Base-by-base conservation (phyloP, 768 basidiomycete genomes). In the Leccinellum rugosiceps region DNA sequence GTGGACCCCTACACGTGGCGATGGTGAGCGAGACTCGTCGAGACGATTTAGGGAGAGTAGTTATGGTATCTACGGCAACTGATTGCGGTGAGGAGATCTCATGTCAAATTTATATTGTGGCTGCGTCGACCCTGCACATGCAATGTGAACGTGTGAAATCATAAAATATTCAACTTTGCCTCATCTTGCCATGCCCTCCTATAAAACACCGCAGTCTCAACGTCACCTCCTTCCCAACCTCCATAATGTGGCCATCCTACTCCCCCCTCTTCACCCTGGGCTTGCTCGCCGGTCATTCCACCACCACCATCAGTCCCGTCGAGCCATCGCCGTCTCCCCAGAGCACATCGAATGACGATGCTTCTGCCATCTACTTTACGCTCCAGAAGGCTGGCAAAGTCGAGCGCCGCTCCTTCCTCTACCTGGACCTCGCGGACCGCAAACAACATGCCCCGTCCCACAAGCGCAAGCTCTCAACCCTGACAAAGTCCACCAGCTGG, bases 221-320 rank as follows among this genome's bases (percentile, higher is more conserved):
- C 34, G 34, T 43, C 9, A 8, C 13, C 4, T 34, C 34, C 17
- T 6, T 13, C 4, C 34, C 30, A n/a, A 1, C 13, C 28, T 5
- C 47, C 13, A 43, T 50, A 48, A 68, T 65, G 53, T 45, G 62
- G 25, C 31, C 66, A 2, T 66, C 60, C 2, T 86, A 87, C 62
- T 85, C 83, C 0, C 78, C 83, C 44, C 81, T 87, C 72, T 87
- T 87, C 80, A 87, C 81, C 4, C 81, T 79, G 4, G 85, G 85
- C 44, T 76, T 84, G 38, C 73, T 84, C 35, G 77, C 78, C 14
- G 75, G 76, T 34, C 63, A 57, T 23, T 38, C 51, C 52, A 47
- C 21, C 21, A 3, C 31, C 59, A n/a, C n/a, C 60, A 65, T 17
- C 52, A 69, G 6, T 64, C 73, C 32, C 10, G 30, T 31, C 5